phyloP scores from a whole-genome alignment of 1,284 basidiomycete species.

The Microbotryum intermedium region DNA sequence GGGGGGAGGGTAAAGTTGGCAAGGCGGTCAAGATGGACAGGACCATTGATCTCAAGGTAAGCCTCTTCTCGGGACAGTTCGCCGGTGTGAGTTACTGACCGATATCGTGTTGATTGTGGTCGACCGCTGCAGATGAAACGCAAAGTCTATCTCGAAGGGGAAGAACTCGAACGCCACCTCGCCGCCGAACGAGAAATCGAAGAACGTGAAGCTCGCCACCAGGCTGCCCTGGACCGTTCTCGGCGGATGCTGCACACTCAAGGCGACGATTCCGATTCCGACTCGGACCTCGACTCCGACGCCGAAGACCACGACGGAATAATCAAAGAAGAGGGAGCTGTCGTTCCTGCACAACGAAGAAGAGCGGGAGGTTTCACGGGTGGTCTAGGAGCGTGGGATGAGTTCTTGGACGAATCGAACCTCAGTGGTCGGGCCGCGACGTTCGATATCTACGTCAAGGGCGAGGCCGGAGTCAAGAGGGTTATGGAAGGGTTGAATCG shows the following conservation, averaged over 20 bases:
- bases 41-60: conserved; percentile 56
- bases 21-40: conserved; percentile 68
- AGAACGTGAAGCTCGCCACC: conserved; percentile 77
- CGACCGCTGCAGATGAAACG: conserved; percentile 57
- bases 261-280: conserved; percentile 52
- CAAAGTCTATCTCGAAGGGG: conserved; percentile 66
- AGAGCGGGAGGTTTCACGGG: conserved; percentile 23
- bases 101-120: not conserved
- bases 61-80: conserved; percentile 21
- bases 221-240: conserved; percentile 71
- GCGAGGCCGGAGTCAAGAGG: conserved; percentile 50
- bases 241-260: conserved; percentile 80
- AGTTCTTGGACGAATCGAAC: conserved; percentile 30
- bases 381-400: conserved; percentile 34
- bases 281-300: conserved; percentile 17
- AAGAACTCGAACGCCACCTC: conserved; percentile 72
- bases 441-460: conserved; percentile 94
- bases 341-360: conserved; percentile 11
- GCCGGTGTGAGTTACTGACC: not conserved
- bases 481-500: conserved; percentile 64
- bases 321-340: conserved; percentile 56
- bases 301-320: conserved; percentile 44
- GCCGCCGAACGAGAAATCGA: conserved; percentile 68
- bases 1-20: conserved; percentile 82
- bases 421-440: conserved; percentile 42